phyloP scores from a whole-genome alignment of 768 basidiomycete genomes.

The Cystobasidium ongulense region DNA sequence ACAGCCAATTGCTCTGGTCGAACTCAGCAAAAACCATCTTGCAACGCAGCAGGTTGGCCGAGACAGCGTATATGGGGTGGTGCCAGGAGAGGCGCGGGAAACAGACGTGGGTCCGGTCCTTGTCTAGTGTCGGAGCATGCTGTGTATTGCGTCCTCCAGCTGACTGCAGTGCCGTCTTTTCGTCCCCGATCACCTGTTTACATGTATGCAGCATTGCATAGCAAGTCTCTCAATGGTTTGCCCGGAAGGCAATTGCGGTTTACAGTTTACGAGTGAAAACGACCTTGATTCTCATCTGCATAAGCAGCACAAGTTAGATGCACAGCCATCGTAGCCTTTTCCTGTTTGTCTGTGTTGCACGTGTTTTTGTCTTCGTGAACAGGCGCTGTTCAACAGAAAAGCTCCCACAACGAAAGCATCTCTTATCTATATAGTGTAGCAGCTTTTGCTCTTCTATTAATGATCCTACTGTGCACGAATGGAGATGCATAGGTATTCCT shows the following conservation, averaged over 20 bases:
- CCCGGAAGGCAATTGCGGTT: not conserved
- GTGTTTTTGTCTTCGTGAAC: too few species aligned
- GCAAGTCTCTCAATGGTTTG: not conserved
- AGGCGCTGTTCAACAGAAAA: too few species aligned
- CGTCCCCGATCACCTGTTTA: not conserved
- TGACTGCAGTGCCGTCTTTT: not conserved
- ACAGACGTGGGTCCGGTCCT: slow-evolving; percentile 2
- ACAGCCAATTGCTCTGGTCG: not conserved
- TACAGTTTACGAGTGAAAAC: not conserved
- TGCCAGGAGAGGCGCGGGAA: not conserved
- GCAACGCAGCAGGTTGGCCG: not conserved
- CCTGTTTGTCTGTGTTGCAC: too few species aligned
- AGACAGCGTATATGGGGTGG: not conserved
- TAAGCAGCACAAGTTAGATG: not conserved
- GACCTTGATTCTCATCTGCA: not conserved
- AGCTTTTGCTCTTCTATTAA: too few species aligned
- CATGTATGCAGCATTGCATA: not conserved
- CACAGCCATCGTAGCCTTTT: not conserved
- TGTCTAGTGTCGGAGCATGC: too few species aligned
- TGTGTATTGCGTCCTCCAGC: too few species aligned
- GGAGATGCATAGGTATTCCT: too few species aligned
- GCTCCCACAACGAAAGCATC: too few species aligned
- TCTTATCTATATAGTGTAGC: too few species aligned
- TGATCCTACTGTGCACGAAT: too few species aligned
- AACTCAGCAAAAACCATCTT: not conserved